A percentile compares a stretch with the other conserved stretches of the same genome.
phyloP scores from a whole-genome alignment of 495 filamentous ascomycete species.

The Aspergillus avenaceus region DNA sequence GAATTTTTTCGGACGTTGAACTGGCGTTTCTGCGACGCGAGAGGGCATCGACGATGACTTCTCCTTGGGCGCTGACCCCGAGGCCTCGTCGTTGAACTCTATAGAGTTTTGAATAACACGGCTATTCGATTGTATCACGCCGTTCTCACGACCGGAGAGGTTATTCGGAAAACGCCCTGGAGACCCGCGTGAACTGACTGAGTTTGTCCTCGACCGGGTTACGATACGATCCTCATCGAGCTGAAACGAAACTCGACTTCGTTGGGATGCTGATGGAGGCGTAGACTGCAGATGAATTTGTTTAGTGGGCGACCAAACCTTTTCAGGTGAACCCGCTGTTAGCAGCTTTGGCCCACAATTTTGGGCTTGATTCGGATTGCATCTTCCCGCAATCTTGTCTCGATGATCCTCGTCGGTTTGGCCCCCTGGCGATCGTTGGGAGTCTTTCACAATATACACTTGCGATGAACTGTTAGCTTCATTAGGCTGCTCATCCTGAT shows the following conservation, averaged over 20 bases:
- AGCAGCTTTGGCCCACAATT: slow-evolving; percentile 10
- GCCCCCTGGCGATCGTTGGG: slow-evolving; percentile 39
- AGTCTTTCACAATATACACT: slow-evolving; percentile 41
- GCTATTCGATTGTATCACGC: slow-evolving; percentile 15
- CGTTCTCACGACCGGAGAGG: slow-evolving; percentile 6
- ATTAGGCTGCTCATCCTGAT: slow-evolving; percentile 8
- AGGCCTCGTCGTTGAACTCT: slow-evolving; percentile 1
- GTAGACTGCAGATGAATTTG: slow-evolving; percentile 21
- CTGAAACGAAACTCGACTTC: slow-evolving; percentile 4
- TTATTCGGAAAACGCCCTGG: slow-evolving; percentile 3
- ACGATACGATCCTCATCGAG: background rate
- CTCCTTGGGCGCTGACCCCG: slow-evolving; percentile 9
- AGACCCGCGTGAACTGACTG: slow-evolving; percentile 6
- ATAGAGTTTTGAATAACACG: background rate
- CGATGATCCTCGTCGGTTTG: slow-evolving; percentile 4
- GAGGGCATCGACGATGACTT: slow-evolving; percentile 42
- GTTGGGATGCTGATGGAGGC: slow-evolving; percentile 15
- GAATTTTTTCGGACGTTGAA: slow-evolving; percentile 22
- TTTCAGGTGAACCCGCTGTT: slow-evolving; percentile 15
- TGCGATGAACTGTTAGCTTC: slow-evolving; percentile 28
- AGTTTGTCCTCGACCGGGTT: slow-evolving; percentile 3
- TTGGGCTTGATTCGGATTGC: slow-evolving; percentile 3
- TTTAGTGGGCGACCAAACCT: slow-evolving; percentile 27
- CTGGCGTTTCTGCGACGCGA: slow-evolving; percentile 38
- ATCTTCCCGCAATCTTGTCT: background rate